Conservation (phyloP, 1,284 basidiomycete species). For the Trametes versicolor region DNA sequence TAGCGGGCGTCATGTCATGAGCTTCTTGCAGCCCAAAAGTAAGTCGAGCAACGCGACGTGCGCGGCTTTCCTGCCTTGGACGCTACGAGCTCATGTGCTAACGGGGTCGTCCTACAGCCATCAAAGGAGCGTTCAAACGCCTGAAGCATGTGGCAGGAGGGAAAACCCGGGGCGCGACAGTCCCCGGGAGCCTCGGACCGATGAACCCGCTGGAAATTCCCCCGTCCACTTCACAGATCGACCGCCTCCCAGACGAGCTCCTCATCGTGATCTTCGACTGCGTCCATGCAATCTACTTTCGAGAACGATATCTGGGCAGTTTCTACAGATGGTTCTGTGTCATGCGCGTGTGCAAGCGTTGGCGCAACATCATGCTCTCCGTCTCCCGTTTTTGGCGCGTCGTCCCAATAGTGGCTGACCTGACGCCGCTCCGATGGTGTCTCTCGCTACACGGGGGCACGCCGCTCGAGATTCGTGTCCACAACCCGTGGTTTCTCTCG, state of each 20-base stretch:
- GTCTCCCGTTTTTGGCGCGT: neutral
- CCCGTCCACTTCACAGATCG: neutral
- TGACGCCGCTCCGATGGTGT: neutral
- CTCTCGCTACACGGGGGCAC: neutral
- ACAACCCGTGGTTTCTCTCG: neutral
- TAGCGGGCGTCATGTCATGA: too few relatives aligned
- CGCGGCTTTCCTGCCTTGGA: too few relatives aligned
- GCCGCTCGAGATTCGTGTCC: neutral
- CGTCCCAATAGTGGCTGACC: neutral
- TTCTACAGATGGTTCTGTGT: neutral
- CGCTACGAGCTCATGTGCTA: too few relatives aligned
- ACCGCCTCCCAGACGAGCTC: slow-evolving; percentile 2
- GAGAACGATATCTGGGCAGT: too few relatives aligned
- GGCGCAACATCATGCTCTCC: neutral
- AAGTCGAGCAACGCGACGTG: too few relatives aligned
- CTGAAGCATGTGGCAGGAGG: neutral
- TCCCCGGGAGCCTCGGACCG: neutral
- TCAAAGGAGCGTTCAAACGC: too few relatives aligned
- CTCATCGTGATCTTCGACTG: neutral
- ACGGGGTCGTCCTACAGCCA: too few relatives aligned
- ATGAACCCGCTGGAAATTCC: neutral
- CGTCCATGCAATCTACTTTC: neutral
- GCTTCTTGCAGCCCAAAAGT: too few relatives aligned
- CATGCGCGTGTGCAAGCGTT: neutral
- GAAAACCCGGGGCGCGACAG: neutral